Evolutionary conservation across 352 stramenopile genomes (phyloP).

Genomic region (Peronospora belbahrii): DNA sequence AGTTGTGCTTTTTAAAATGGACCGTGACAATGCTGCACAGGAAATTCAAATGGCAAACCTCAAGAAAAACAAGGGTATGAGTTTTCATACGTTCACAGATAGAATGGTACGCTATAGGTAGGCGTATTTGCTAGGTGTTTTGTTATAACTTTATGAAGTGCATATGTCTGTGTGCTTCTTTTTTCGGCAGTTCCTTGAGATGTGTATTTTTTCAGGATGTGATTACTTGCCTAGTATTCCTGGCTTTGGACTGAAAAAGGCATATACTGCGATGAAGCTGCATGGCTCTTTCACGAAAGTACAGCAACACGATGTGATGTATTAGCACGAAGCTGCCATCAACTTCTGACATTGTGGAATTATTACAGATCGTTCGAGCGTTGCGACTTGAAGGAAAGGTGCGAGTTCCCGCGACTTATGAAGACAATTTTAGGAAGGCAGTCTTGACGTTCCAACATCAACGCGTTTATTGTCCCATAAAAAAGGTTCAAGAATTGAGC

Average conservation of each 20-base stretch:
- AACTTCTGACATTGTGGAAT: neutral
- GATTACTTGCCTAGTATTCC: constrained; percentile 82
- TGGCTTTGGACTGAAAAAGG: constrained; percentile 79
- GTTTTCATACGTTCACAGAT: constrained; percentile 77
- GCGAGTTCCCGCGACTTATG: constrained; percentile 42
- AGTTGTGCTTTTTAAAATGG: constrained; percentile 94
- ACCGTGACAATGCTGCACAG: constrained; percentile 78
- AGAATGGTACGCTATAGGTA: constrained; percentile 53
- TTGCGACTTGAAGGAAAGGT: constrained; percentile 64
- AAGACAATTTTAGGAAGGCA: constrained; percentile 51
- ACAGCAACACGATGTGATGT: neutral
- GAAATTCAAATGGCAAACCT: constrained; percentile 73
- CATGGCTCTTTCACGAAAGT: constrained; percentile 64
- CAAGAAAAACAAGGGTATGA: constrained; percentile 62
- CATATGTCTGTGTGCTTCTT: neutral
- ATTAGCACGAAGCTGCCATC: neutral
- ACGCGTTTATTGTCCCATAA: constrained; percentile 52
- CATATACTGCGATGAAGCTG: constrained; percentile 62
- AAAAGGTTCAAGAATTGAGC: constrained; percentile 26
- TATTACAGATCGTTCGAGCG: constrained; percentile 40
- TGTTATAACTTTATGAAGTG: neutral
- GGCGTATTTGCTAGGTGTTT: neutral
- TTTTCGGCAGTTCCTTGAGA: constrained; percentile 63
- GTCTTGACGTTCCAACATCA: constrained; percentile 66
- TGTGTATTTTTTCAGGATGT: constrained; percentile 90